A percentile compares a stretch with the other conserved stretches of the same genome.
These are phyloP conservation scores for Nevesoporus exiguus DNA, from an alignment of 768 basidiomycete species.

Conservation along the genomic window DNA sequence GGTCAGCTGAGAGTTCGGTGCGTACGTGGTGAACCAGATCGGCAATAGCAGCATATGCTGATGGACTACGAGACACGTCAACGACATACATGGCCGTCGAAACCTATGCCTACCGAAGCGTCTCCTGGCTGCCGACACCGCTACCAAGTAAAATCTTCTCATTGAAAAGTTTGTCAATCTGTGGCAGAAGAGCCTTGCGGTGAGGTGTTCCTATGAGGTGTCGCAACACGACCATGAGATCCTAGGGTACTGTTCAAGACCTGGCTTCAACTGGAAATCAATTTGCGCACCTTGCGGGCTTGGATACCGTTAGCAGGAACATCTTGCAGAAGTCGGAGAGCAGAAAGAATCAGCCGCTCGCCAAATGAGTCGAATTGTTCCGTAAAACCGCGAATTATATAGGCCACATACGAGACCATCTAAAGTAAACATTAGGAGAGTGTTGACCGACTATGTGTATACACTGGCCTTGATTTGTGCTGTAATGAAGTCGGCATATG, in stretches of 20 bases:
- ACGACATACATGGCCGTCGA: background rate
- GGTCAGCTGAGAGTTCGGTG: slow-evolving; percentile 69
- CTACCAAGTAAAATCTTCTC: slow-evolving; percentile 87
- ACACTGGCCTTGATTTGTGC: slow-evolving; percentile 87
- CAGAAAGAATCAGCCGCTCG: slow-evolving; percentile 74
- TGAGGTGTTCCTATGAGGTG: slow-evolving; percentile 82
- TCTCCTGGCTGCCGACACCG: slow-evolving; percentile 81
- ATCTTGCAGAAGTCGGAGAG: slow-evolving; percentile 88
- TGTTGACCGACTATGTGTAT: background rate
- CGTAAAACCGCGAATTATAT: slow-evolving; percentile 71
- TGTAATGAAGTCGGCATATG: slow-evolving; percentile 80
- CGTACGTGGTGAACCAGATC: slow-evolving; percentile 93
- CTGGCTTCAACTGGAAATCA: background rate
- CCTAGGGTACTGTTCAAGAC: slow-evolving; percentile 42
- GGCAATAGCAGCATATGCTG: slow-evolving; percentile 83
- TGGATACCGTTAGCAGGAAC: slow-evolving; percentile 83
- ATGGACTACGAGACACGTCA: slow-evolving; percentile 46
- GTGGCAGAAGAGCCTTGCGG: slow-evolving; percentile 71
- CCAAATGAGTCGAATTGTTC: slow-evolving; percentile 70
- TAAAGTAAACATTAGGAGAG: slow-evolving; percentile 29
- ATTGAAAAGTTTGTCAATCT: slow-evolving; percentile 87
- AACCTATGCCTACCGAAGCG: slow-evolving; percentile 54
- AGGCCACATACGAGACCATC: slow-evolving; percentile 91
- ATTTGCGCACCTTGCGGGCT: slow-evolving; percentile 64
- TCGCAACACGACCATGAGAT: slow-evolving; percentile 87